phyloP scores from a whole-genome alignment of 2,329 filamentous ascomycete species.

The Fusarium verrucosum region DNA sequence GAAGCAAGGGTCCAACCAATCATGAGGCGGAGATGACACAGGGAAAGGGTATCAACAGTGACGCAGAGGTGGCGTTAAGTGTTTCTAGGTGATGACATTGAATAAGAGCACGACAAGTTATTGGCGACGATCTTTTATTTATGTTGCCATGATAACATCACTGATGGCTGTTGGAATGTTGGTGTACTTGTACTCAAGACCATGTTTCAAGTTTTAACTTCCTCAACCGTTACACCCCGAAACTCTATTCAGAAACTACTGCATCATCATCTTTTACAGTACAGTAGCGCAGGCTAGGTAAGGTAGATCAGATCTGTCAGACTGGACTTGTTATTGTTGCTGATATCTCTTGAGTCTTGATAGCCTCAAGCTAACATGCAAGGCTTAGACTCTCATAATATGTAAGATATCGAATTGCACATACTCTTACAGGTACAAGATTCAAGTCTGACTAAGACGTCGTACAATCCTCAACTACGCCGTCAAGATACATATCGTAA shows the following conservation, averaged over 20 bases:
- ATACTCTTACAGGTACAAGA: no score
- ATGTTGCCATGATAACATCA: not conserved
- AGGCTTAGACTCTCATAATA: no score
- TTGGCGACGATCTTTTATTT: not conserved
- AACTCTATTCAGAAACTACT: not conserved
- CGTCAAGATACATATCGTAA: no score
- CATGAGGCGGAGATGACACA: slow-evolving; percentile 22
- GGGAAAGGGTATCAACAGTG: slow-evolving; percentile 5
- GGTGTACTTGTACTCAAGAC: no score
- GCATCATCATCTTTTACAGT: not conserved
- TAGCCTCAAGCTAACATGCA: no score
- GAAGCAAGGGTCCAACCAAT: slow-evolving; percentile 30
- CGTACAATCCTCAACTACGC: no score
- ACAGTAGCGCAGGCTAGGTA: not conserved
- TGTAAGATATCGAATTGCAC: no score
- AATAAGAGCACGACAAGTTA: not conserved
- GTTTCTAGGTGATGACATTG: slow-evolving; percentile 3
- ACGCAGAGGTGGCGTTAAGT: slow-evolving; percentile 11
- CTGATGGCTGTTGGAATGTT: not conserved
- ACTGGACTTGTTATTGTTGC: not conserved
- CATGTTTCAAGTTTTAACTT: slow-evolving; percentile 2
- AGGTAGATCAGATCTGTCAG: slow-evolving; percentile 14
- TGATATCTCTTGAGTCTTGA: no score
- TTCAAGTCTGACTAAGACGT: no score
- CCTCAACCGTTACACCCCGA: not conserved